phyloP scores from a whole-genome alignment of 805 yeast species.

The Suhomyces xylopsoci region DNA sequence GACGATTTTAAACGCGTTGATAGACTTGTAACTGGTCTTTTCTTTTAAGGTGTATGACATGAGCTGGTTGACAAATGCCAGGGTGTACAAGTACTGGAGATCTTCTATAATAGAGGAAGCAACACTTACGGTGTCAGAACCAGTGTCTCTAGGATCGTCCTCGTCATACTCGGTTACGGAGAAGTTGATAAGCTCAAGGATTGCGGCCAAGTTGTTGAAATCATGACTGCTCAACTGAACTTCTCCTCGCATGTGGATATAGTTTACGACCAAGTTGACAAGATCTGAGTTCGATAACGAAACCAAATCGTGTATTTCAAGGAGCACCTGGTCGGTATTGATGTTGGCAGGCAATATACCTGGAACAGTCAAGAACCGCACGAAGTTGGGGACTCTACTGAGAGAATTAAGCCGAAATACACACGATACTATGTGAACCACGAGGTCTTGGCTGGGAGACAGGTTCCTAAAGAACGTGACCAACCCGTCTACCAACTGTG shows the following conservation, averaged over 20 bases:
- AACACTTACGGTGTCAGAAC: too few relatives aligned
- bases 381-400: background rate
- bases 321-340: conserved; percentile 1
- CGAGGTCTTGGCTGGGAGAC: background rate
- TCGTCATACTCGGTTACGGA: conserved; percentile 11
- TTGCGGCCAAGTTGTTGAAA: conserved; percentile 15
- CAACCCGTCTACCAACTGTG: background rate
- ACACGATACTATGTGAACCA: background rate
- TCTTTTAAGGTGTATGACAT: conserved; percentile 4
- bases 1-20: conserved; percentile 17
- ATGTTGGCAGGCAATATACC: conserved; percentile 2
- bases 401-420: background rate
- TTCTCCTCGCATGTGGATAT: conserved; percentile 14
- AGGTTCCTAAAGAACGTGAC: background rate
- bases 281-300: background rate
- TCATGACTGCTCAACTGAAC: conserved; percentile 13
- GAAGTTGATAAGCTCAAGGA: conserved; percentile 18
- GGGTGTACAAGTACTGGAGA: conserved; percentile 16
- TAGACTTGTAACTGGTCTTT: background rate
- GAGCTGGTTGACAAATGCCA: conserved; percentile 19
- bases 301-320: background rate
- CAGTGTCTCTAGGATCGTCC: too few relatives aligned
- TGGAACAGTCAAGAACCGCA: conserved; percentile 13
- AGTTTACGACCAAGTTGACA: conserved; percentile 16
- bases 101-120: background rate